These are phyloP conservation scores for Cercospora sp. DNA, from an alignment of 2,329 filamentous ascomycete species.

Conservation along the genomic window DNA sequence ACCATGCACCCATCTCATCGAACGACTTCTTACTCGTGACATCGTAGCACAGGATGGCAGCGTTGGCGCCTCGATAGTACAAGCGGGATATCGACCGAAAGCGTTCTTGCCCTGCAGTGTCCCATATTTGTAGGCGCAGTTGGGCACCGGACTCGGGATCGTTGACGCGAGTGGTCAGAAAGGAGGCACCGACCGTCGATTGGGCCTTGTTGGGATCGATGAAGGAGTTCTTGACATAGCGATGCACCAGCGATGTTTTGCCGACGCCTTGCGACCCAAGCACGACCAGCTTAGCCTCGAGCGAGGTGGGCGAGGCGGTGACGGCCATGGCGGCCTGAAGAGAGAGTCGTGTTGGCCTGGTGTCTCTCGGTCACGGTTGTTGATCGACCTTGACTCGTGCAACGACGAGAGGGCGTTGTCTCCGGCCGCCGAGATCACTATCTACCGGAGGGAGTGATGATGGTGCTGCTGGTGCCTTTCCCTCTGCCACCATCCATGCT, in stretches of 20 bases:
- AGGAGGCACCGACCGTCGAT: slow-evolving; percentile 54
- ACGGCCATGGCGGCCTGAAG: slow-evolving; percentile 10
- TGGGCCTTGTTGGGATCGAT: slow-evolving; percentile 54
- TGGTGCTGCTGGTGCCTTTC: background rate
- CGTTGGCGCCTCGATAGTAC: slow-evolving; percentile 94
- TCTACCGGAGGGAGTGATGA: background rate
- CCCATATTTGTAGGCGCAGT: slow-evolving; percentile 94
- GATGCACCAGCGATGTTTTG: slow-evolving; percentile 75
- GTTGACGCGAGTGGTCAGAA: slow-evolving; percentile 64
- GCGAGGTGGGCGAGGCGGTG: slow-evolving; percentile 47
- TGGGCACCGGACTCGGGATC: slow-evolving; percentile 83
- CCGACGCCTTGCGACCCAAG: slow-evolving; percentile 77
- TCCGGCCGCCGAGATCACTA: background rate
- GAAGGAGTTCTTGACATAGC: slow-evolving; percentile 72
- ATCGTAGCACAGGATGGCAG: slow-evolving; percentile 90
- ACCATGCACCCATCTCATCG: slow-evolving; percentile 88
- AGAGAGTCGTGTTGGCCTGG: background rate
- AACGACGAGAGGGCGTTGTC: background rate
- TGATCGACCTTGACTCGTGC: slow-evolving; percentile 1
- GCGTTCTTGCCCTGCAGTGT: slow-evolving; percentile 92
- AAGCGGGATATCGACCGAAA: slow-evolving; percentile 92
- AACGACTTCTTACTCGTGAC: slow-evolving; percentile 86
- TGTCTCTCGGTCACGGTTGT: background rate
- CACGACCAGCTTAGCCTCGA: slow-evolving; percentile 80
- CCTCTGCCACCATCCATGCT: background rate